Percentiles rank a stretch among this genome's conserved stretches.
Conservation (phyloP, 768 basidiomycete genomes). For the Mycena sanguinolenta region DNA sequence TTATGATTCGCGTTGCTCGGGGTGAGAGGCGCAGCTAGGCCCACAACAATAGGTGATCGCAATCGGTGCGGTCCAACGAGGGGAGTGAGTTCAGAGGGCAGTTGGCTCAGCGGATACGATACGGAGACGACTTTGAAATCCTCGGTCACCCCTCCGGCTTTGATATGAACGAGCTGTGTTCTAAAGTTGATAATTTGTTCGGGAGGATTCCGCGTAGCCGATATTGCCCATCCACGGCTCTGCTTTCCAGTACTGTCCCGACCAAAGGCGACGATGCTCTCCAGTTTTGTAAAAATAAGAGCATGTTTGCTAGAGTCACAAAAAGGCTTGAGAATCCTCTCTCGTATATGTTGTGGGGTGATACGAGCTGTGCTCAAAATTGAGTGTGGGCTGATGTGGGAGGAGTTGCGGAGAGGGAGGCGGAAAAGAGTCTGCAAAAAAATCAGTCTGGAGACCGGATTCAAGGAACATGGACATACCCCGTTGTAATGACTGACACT, state of each 20-base stretch:
- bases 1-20: conserved; percentile 29
- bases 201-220: conserved; percentile 36
- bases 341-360: conserved; percentile 38
- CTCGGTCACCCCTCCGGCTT: conserved; percentile 9
- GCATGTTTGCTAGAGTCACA: conserved; percentile 49
- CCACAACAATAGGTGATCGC: conserved; percentile 48
- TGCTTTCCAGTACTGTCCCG: conserved; percentile 37
- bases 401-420: conserved; percentile 55
- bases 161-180: conserved; percentile 26
- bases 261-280: conserved; percentile 42
- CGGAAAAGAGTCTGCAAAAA: conserved; percentile 59
- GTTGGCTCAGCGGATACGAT: conserved; percentile 15
- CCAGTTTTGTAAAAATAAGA: conserved; percentile 57
- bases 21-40: conserved; percentile 47
- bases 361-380: conserved; percentile 42
- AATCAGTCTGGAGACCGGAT: conserved; percentile 14
- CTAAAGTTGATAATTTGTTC: conserved; percentile 30
- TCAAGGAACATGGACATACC: conserved; percentile 45
- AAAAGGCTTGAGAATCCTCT: conserved; percentile 49
- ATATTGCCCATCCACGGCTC: conserved; percentile 41
- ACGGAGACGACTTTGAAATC: conserved; percentile 30
- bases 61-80: conserved; percentile 40
- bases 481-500: conserved; percentile 50
- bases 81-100: conserved; percentile 15
- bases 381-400: conserved; percentile 40